A percentile compares a stretch with the other conserved stretches of the same genome.
These are phyloP conservation scores for Monosporascus sp. DNA, from an alignment of 2,329 filamentous ascomycete species.

Conservation along the genomic window DNA sequence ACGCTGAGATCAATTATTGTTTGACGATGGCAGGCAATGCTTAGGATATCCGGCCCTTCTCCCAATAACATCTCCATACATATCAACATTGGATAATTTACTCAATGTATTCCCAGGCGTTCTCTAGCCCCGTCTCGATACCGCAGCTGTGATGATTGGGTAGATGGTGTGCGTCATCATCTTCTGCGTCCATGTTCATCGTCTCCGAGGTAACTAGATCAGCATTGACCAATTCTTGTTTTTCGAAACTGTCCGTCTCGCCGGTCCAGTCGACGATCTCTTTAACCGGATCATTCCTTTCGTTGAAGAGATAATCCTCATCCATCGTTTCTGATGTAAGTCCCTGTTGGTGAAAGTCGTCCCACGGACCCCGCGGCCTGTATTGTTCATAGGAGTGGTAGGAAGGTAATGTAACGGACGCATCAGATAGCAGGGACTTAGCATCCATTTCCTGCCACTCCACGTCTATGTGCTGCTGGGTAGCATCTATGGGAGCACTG, in stretches of 20 bases:
- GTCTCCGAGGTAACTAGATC: not conserved
- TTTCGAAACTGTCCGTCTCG: not conserved
- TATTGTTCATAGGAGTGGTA: not conserved
- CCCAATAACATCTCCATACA: not conserved
- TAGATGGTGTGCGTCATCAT: not conserved
- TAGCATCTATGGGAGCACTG: too few relatives aligned
- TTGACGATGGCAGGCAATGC: not conserved
- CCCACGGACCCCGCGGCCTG: not conserved
- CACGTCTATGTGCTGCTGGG: too few relatives aligned
- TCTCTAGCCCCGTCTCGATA: not conserved
- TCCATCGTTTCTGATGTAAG: not conserved
- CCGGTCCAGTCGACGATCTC: not conserved
- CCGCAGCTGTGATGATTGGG: too few relatives aligned
- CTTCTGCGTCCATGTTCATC: not conserved
- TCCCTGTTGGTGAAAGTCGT: not conserved
- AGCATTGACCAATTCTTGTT: too few relatives aligned
- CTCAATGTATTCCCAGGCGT: not conserved
- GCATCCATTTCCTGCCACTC: not conserved
- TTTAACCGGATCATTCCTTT: not conserved
- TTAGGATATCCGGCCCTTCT: not conserved
- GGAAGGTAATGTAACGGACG: not conserved
- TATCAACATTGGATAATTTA: not conserved
- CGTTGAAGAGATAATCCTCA: not conserved
- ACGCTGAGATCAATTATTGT: not conserved
- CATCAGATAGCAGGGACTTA: not conserved